Conservation (phyloP, 805 yeast species). For the Helenozyma baotianmanensis region DNA sequence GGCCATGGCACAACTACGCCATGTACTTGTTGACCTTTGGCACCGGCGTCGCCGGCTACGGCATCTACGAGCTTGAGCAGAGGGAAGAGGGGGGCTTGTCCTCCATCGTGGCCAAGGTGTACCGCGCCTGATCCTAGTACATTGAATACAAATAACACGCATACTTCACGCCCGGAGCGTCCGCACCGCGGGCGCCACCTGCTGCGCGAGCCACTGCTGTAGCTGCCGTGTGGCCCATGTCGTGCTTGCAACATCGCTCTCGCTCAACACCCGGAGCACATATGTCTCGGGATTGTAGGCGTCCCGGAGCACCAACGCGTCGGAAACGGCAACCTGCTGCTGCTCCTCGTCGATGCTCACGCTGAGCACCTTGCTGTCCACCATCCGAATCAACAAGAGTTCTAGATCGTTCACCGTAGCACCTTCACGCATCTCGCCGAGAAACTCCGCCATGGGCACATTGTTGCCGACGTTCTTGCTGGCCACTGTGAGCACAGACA, state of each 20-base stretch:
- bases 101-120: constrained; percentile 39
- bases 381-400: constrained; percentile 20
- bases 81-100: constrained; percentile 57
- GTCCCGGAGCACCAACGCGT: constrained; percentile 24
- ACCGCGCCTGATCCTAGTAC: constrained; percentile 39
- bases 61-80: constrained; percentile 65
- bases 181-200: too few species aligned
- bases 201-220: background rate
- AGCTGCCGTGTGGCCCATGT: background rate
- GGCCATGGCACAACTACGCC: constrained; percentile 57
- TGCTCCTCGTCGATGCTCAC: constrained; percentile 26
- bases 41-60: constrained; percentile 61
- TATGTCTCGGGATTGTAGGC: constrained; percentile 23
- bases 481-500: constrained; percentile 23
- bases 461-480: constrained; percentile 20
- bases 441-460: constrained; percentile 13
- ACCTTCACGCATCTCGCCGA: constrained; percentile 1
- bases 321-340: constrained; percentile 14
- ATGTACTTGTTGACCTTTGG: constrained; percentile 60
- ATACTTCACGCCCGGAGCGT: too few species aligned
- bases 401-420: constrained; percentile 15
- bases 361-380: constrained; percentile 19
- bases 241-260: constrained; percentile 17
- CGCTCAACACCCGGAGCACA: constrained; percentile 20
- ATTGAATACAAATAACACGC: too few species aligned